Conservation (phyloP, 257 asterid species). For the Catharanthus roseus region DNA sequence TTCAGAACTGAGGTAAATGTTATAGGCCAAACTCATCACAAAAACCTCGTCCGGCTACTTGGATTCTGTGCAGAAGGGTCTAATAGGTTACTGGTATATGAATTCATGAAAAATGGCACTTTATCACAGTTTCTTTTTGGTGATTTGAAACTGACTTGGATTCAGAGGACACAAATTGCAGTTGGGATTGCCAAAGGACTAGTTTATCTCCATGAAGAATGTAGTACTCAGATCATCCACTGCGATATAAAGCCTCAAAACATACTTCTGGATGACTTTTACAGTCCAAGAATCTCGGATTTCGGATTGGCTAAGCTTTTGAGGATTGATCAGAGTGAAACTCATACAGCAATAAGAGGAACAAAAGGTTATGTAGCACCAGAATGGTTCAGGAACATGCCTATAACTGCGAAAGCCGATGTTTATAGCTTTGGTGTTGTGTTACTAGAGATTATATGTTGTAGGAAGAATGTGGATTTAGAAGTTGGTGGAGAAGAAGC, state of each 20-base stretch:
- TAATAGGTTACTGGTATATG: constrained; percentile 29
- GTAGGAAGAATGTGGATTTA: constrained; percentile 14
- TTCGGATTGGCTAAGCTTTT: constrained; percentile 40
- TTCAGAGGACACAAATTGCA: constrained; percentile 23
- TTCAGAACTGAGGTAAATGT: constrained; percentile 33
- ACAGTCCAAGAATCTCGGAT: constrained; percentile 29
- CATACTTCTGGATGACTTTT: constrained; percentile 32
- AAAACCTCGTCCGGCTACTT: constrained; percentile 30
- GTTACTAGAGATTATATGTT: constrained; percentile 31
- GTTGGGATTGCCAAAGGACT: constrained; percentile 30
- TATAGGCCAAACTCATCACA: constrained; percentile 37
- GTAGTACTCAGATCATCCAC: constrained; percentile 33
- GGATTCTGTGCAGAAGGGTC: constrained; percentile 30
- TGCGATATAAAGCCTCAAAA: constrained; percentile 38
- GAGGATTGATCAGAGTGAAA: constrained; percentile 29
- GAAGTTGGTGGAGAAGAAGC: constrained; percentile 5
- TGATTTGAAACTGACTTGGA: constrained; percentile 26
- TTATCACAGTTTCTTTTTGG: constrained; percentile 23
- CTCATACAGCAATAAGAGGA: constrained; percentile 26
- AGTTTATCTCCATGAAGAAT: constrained; percentile 35
- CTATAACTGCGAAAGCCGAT: constrained; percentile 28
- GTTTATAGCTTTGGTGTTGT: constrained; percentile 38
- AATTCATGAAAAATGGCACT: constrained; percentile 33
- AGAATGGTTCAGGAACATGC: constrained; percentile 34
- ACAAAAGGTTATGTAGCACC: constrained; percentile 42